phyloP scores from a whole-genome alignment of 768 basidiomycete genomes.

The Lactarius indigo region DNA sequence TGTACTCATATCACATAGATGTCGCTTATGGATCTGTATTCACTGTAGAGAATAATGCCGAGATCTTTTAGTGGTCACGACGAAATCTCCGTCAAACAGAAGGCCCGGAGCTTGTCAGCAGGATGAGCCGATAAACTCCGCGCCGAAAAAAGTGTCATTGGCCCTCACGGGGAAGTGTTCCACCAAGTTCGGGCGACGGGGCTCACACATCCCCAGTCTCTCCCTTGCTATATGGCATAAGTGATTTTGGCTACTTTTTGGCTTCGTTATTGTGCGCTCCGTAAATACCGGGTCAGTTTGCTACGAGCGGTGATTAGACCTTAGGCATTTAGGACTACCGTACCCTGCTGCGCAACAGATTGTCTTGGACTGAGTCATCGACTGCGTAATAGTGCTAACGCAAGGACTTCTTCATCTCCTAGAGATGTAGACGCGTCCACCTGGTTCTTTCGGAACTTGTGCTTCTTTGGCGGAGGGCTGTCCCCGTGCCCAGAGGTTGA shows the following conservation, averaged over 20 bases:
- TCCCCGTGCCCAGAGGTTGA: constrained; percentile 33
- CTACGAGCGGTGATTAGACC: neutral
- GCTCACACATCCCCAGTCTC: neutral
- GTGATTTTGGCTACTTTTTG: neutral
- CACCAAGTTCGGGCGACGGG: neutral
- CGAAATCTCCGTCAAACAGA: neutral
- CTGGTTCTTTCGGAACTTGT: constrained; percentile 27
- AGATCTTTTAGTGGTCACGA: neutral
- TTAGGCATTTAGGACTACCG: neutral
- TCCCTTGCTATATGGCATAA: neutral
- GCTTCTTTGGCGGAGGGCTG: constrained; percentile 34
- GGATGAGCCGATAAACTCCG: neutral
- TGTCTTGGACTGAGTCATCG: constrained; percentile 20
- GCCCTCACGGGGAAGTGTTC: neutral
- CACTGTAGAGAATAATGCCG: neutral
- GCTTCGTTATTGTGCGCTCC: neutral
- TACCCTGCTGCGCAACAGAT: neutral
- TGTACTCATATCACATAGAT: neutral
- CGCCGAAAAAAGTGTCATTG: neutral
- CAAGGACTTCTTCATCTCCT: constrained; percentile 61
- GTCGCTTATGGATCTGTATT: neutral
- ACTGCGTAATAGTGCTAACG: constrained; percentile 52
- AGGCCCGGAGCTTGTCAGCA: neutral
- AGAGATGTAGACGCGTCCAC: constrained; percentile 29
- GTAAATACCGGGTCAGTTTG: neutral